Evolutionary conservation across 164 flowering plant species (phyloP), one percentile per base, ranked within the genome.

Genomic region (Cinnamomum micranthum): DNA sequence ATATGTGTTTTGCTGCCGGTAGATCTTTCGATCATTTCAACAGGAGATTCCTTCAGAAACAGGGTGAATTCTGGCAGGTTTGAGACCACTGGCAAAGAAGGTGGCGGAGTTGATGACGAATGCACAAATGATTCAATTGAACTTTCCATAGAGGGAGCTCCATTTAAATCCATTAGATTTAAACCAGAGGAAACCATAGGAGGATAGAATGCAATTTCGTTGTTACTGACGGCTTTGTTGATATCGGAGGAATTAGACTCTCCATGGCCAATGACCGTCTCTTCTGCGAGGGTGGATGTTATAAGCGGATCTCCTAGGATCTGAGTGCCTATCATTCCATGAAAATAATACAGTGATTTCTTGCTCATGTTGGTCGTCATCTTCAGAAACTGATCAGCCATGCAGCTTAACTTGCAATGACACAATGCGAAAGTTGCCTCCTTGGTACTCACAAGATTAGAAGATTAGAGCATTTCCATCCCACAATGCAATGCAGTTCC

Each of bases 321-420:
- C 19, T 62, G 75, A 1, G 80, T 76, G 24, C 84, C 79, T 10
- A 74, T 31, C 72, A 73, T 24, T 41, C 69, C 82, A 71, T 78
- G 65, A 25, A 74, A 71, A 78, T 60, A 75, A 47, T 77, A 69
- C 2, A 86, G 78, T 9, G 70, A 73, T 51, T 78, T 74, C 76
- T 80, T 80, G 23, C 75, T 77, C 25, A 77, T 65, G 77, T 82
- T 80, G 75, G 81, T 76, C 81, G 80, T 79, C 74, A 80, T 79
- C 76, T 76, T 82, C 3, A 83, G 77, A 78, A 74, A 77, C 65
- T 83, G 83, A 63, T 83, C 83, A 52, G 81, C 86, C 89, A 86
- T 85, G 33, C n/a, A 7, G 12, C 31, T 33, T 41, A 52, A 7
- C 2, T 14, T 50, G 27, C 3, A 22, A 47, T 20, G 2, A 17